A percentile compares a stretch with the other conserved stretches of the same genome.
Evolutionary conservation across 129 eudicot genomes (phyloP).

Genomic region (sunflower (Helianthus annuus)): HanXRQr2.0-SUNRISE NC_035447.2:4917845-4918344

Average conservation of each 20-base stretch:
- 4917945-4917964: background rate
- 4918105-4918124: constrained; percentile 44
- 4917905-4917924: too few relatives aligned
- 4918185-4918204: constrained; percentile 10
- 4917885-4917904: background rate
- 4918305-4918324: constrained; percentile 2
- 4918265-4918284: constrained; percentile 1
- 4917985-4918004: constrained; percentile 44
- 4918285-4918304: constrained; percentile 8
- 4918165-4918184: constrained; percentile 14
- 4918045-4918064: constrained; percentile 48
- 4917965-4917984: constrained; percentile 8
- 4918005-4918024: constrained; percentile 49
- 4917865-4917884: too few relatives aligned
- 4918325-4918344: constrained; percentile 1
- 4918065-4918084: constrained; percentile 23
- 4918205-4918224: constrained; percentile 32
- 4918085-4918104: constrained; percentile 43
- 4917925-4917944: too few relatives aligned
- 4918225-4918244: constrained; percentile 20
- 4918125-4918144: constrained; percentile 31
- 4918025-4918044: constrained; percentile 57
- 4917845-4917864: too few relatives aligned
- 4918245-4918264: constrained; percentile 22
- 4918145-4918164: constrained; percentile 15